These are phyloP conservation scores for Allium cepa DNA, from an alignment of 106 monocot species.

Conservation along the genomic window DNA sequence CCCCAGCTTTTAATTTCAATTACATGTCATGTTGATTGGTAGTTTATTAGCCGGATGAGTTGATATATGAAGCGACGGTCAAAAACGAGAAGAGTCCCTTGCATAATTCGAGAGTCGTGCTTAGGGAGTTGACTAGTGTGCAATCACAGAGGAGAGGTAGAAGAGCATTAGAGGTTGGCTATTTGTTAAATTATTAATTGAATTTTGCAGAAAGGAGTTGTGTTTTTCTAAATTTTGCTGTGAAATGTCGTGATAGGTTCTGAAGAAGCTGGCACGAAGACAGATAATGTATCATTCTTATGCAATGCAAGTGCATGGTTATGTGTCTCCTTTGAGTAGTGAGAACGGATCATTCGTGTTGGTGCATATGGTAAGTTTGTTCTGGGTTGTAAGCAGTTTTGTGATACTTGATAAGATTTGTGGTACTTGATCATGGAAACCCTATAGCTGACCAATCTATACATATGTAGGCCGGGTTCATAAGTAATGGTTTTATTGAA, in stretches of 20 bases:
- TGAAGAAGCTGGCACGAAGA: slow-evolving; percentile 73
- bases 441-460: slow-evolving; percentile 3
- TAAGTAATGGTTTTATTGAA: neutral
- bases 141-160: slow-evolving; percentile 87
- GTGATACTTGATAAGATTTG: neutral
- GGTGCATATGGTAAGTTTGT: slow-evolving; percentile 73
- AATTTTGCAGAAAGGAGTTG: neutral
- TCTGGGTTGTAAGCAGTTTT: too few relatives aligned
- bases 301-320: slow-evolving; percentile 93
- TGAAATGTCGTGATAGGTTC: slow-evolving; percentile 29
- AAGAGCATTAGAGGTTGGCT: slow-evolving; percentile 71
- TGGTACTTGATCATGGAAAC: neutral
- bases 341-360: slow-evolving; percentile 46
- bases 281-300: slow-evolving; percentile 91
- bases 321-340: slow-evolving; percentile 26
- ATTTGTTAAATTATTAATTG: too few relatives aligned
- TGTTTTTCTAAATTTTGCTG: slow-evolving; percentile 5
- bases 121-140: slow-evolving; percentile 56
- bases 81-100: slow-evolving; percentile 50
- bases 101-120: slow-evolving; percentile 78
- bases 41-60: slow-evolving; percentile 64
- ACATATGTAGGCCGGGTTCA: neutral
- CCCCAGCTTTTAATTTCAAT: neutral
- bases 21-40: slow-evolving; percentile 2
- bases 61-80: slow-evolving; percentile 88